Percentiles rank a stretch among this genome's conserved stretches.
phyloP scores from a whole-genome alignment of 192 early-diverging fungal species.

The Backusella sp. region DNA sequence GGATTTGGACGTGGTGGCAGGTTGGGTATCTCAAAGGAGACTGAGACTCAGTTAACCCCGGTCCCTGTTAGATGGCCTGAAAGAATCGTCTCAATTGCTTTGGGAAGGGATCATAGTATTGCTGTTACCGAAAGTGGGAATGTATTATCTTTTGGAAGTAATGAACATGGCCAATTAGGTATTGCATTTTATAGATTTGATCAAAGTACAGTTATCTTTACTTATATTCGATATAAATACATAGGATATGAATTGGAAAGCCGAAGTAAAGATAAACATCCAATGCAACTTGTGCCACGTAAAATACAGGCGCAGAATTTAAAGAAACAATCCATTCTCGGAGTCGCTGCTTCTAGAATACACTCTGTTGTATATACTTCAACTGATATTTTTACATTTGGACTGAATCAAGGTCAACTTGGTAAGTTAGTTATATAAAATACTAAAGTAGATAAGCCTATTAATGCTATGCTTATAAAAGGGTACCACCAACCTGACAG shows the following conservation, averaged over 20 bases:
- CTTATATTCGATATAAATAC: slow-evolving; percentile 5
- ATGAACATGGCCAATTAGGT: slow-evolving; percentile 65
- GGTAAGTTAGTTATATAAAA: slow-evolving; percentile 35
- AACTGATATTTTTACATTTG: slow-evolving; percentile 62
- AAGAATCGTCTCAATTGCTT: slow-evolving; percentile 43
- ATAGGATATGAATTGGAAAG: slow-evolving; percentile 30
- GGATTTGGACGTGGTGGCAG: slow-evolving; percentile 72
- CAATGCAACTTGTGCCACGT: slow-evolving; percentile 44
- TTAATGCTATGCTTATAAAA: not conserved
- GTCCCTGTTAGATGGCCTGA: slow-evolving; percentile 45
- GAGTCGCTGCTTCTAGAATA: slow-evolving; percentile 64
- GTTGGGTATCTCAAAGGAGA: slow-evolving; percentile 55
- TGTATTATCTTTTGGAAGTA: slow-evolving; percentile 67
- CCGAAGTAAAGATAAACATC: slow-evolving; percentile 31
- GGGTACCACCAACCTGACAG: slow-evolving; percentile 23
- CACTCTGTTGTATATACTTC: slow-evolving; percentile 66
- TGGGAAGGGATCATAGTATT: slow-evolving; percentile 72
- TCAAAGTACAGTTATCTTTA: not conserved
- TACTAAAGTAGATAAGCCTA: not conserved
- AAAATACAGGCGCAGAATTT: slow-evolving; percentile 51
- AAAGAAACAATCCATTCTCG: slow-evolving; percentile 51
- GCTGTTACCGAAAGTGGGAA: slow-evolving; percentile 54
- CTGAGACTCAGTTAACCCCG: slow-evolving; percentile 58
- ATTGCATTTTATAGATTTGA: not conserved
- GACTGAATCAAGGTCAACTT: slow-evolving; percentile 72